Conservation (phyloP, 148 eudicot species). For the Rhododendron ovatum region DNA sequence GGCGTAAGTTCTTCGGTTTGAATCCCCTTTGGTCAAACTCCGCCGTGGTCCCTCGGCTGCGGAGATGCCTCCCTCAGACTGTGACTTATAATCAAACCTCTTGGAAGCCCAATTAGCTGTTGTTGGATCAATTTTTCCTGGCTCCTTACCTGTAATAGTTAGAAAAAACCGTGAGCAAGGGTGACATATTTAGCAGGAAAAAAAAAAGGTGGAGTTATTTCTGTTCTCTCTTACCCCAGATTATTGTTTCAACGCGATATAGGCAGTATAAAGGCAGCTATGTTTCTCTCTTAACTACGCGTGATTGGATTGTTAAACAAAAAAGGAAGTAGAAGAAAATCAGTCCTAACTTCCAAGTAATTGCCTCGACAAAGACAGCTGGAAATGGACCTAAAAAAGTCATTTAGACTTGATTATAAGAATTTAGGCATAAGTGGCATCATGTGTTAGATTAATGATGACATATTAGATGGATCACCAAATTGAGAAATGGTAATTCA, state of each 20-base stretch:
- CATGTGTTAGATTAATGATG: background rate
- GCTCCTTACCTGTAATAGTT: background rate
- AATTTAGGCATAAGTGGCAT: background rate
- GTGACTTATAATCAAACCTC: conserved; percentile 6
- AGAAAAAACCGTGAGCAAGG: background rate
- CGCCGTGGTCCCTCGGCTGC: conserved; percentile 12
- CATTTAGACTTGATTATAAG: background rate
- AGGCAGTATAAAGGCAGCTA: background rate
- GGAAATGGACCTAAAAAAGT: background rate
- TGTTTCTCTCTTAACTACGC: background rate
- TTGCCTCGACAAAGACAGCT: background rate
- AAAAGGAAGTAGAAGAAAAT: background rate
- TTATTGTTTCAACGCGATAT: background rate
- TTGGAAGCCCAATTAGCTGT: conserved; percentile 5
- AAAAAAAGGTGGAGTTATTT: background rate
- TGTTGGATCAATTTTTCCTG: background rate
- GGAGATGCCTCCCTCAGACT: conserved; percentile 6
- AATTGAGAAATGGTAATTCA: background rate
- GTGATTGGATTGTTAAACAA: background rate
- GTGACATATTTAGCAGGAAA: too few species aligned
- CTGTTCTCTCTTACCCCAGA: background rate
- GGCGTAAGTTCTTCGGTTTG: background rate
- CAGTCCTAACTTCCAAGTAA: background rate
- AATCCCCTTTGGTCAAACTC: background rate
- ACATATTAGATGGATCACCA: background rate